phyloP scores from a whole-genome alignment of 805 yeast genomes.

The Ogataea haglerorum region DNA sequence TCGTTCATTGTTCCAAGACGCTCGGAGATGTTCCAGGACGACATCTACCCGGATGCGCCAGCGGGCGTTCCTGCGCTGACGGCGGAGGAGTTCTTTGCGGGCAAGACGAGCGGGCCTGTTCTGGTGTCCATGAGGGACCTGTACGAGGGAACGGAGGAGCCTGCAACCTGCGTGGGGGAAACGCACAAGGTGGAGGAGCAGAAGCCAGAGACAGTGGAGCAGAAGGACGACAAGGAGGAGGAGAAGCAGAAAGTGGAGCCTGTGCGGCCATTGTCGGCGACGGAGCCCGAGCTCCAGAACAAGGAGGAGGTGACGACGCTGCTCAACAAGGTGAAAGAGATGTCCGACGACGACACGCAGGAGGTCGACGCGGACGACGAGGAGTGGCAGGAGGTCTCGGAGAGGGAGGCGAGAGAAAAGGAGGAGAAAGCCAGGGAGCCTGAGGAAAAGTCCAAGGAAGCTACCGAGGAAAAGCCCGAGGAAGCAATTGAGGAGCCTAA shows the following conservation, averaged over 20 bases:
- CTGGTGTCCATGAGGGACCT: slow-evolving; percentile 71
- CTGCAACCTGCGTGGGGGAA: slow-evolving; percentile 35
- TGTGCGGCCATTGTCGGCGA: slow-evolving; percentile 10
- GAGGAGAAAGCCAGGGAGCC: background rate
- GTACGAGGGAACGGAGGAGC: slow-evolving; percentile 70
- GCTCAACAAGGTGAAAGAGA: slow-evolving; percentile 41
- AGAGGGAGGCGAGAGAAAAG: background rate
- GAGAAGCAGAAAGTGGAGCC: slow-evolving; percentile 2
- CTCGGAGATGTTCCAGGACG: slow-evolving; percentile 88
- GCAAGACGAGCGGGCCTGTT: slow-evolving; percentile 79
- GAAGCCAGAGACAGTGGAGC: too few relatives aligned
- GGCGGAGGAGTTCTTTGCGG: slow-evolving; percentile 76
- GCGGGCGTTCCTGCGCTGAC: slow-evolving; percentile 73
- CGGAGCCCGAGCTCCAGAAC: slow-evolving; percentile 45
- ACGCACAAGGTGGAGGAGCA: background rate
- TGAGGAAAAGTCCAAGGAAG: too few relatives aligned
- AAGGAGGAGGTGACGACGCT: slow-evolving; percentile 45
- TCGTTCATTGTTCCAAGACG: slow-evolving; percentile 93
- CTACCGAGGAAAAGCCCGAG: background rate
- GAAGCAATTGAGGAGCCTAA: background rate
- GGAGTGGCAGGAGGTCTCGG: slow-evolving; percentile 28
- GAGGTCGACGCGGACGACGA: slow-evolving; percentile 28
- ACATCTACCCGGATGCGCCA: slow-evolving; percentile 89
- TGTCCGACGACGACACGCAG: slow-evolving; percentile 40
- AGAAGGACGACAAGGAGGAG: background rate